phyloP scores from a whole-genome alignment of 1,139 yeast genomes.

The Suhomyces guaymorum region DNA sequence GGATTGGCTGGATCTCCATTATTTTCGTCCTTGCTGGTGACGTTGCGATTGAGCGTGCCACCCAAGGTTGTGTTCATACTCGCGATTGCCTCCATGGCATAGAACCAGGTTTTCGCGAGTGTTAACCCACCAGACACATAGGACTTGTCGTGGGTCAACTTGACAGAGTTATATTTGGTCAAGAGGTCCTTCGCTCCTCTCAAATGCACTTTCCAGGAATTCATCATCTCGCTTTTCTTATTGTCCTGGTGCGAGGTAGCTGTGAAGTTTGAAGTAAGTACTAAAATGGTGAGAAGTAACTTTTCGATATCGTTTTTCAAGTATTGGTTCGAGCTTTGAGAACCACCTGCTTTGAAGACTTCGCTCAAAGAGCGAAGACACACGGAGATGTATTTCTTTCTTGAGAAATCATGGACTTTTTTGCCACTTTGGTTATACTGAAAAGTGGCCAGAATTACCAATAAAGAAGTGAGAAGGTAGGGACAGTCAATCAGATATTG shows the following conservation, averaged over 20 bases:
- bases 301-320: conserved; percentile 36
- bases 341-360: conserved; percentile 29
- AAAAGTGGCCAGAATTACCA: conserved; percentile 42
- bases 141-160: conserved; percentile 8
- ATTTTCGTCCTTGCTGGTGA: conserved; percentile 3
- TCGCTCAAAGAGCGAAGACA: conserved; percentile 36
- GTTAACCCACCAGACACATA: conserved; percentile 33
- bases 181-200: conserved; percentile 45
- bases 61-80: conserved; percentile 35
- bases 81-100: conserved; percentile 43
- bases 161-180: conserved; percentile 28
- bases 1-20: no score
- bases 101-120: conserved; percentile 47
- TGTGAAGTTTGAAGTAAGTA: conserved; percentile 40
- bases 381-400: conserved; percentile 33
- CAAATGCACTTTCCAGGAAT: conserved; percentile 43
- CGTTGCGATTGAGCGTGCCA: conserved; percentile 26
- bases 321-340: conserved; percentile 1
- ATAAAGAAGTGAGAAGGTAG: conserved; percentile 35
- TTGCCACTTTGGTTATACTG: conserved; percentile 37
- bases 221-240: conserved; percentile 15
- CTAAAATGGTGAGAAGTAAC: conserved; percentile 39
- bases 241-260: conserved; percentile 27
- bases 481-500: conserved; percentile 38
- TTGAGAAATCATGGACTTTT: conserved; percentile 29